Base-by-base conservation (phyloP, 495 filamentous ascomycete species). In the Apodospora peruviana region DNA sequence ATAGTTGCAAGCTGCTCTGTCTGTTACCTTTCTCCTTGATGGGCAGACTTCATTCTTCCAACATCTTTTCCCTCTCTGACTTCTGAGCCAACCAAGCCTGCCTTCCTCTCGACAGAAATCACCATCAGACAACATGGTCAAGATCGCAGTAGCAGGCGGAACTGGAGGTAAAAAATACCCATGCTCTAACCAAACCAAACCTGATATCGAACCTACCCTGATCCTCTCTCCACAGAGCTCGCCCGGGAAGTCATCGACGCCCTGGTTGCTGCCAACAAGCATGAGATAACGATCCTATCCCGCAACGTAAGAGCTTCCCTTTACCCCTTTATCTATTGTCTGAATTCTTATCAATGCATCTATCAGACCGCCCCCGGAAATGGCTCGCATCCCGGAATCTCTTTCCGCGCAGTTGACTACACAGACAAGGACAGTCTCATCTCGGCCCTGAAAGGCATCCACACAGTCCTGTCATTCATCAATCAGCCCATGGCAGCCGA, bases 381-480 rank as follows among this genome's bases (percentile, higher is more conserved):
- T n/a, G n/a, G n/a, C n/a, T n/a, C n/a, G n/a, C n/a, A n/a, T n/a
- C n/a, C n/a, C n/a, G n/a, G n/a, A n/a, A n/a, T n/a, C n/a, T n/a
- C n/a, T n/a, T n/a, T n/a, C n/a, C n/a, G n/a, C n/a, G n/a, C n/a
- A 14, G 67, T 69, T 18, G 52, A 79, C 51, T 82, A 81, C 55
- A 38, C 65, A 4, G 59, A 76, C 52, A 48, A 54, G 21, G 43
- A 51, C 1, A 21, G 60, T 3, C 60, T 83, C 2, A 54, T 58
- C 0, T 25, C 68, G 44, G 45, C 52, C 4, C 60, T 84, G 4
- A 53, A 60, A 3, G 80, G 76, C 17, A 66, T 72, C 1, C 71
- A 82, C 48, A 81, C 78, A 0, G 52, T 85, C 4, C 57, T 85
- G 7, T 82, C 73, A 18, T 82, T 85, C 53, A 53, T 80, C 23